Conservation (phyloP, 1,284 basidiomycete species). For the Leccinum holopus region DNA sequence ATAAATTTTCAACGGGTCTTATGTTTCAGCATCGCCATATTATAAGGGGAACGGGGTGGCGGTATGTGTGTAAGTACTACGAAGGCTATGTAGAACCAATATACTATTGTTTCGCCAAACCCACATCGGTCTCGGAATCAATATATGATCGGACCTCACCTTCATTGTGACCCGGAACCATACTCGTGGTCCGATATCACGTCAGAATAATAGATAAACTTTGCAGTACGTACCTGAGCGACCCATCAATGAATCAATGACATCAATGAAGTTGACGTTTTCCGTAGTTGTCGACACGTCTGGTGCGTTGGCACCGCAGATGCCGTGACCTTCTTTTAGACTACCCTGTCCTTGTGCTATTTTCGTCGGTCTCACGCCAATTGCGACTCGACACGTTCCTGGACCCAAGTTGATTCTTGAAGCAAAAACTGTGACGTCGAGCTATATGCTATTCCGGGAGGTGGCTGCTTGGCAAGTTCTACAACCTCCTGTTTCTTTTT, state of each 20-base stretch:
- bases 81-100: neutral
- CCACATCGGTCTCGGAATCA: neutral
- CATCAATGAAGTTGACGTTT: neutral
- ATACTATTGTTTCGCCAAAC: constrained; percentile 6
- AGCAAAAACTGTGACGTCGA: neutral
- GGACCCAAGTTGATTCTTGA: neutral
- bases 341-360: neutral
- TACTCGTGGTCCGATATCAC: neutral
- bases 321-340: neutral
- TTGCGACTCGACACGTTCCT: neutral
- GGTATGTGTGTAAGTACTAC: neutral
- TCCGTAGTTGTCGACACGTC: neutral
- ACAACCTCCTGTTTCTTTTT: neutral
- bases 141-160: neutral
- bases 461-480: neutral
- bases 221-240: neutral
- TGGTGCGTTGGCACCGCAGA: neutral
- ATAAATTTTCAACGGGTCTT: neutral
- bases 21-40: constrained; percentile 16
- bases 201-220: neutral
- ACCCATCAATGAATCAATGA: neutral
- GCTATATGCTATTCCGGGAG: neutral
- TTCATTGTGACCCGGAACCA: neutral
- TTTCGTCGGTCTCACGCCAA: neutral
- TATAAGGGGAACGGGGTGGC: neutral